phyloP scores from a whole-genome alignment of 805 yeast genomes.

The Maudiozyma bulderi region DNA sequence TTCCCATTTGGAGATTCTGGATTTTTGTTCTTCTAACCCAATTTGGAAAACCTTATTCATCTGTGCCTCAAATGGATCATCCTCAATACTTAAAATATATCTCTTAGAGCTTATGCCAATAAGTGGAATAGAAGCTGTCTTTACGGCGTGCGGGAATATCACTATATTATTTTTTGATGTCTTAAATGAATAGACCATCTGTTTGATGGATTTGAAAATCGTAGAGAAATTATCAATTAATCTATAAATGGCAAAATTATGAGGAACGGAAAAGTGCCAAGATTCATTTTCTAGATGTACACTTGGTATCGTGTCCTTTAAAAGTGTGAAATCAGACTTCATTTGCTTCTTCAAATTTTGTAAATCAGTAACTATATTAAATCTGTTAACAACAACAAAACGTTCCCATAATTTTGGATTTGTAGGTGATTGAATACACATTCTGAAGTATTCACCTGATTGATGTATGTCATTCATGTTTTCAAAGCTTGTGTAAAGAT shows the following conservation, averaged over 20 bases:
- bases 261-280: slow-evolving; percentile 54
- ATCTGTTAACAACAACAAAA: slow-evolving; percentile 34
- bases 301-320: slow-evolving; percentile 24
- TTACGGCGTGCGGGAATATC: slow-evolving; percentile 31
- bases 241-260: slow-evolving; percentile 62
- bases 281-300: slow-evolving; percentile 32
- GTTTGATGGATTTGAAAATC: slow-evolving; percentile 54
- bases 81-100: slow-evolving; percentile 61
- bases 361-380: slow-evolving; percentile 17
- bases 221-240: slow-evolving; percentile 74
- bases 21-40: slow-evolving; percentile 57
- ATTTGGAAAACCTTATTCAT: slow-evolving; percentile 54
- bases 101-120: slow-evolving; percentile 46
- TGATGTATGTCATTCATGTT: slow-evolving; percentile 17
- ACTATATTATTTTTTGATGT: slow-evolving; percentile 31
- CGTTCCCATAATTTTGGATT: slow-evolving; percentile 41
- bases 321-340: slow-evolving; percentile 5
- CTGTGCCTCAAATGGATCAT: slow-evolving; percentile 82
- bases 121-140: slow-evolving; percentile 44
- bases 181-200: slow-evolving; percentile 43
- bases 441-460: slow-evolving; percentile 30
- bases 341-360: slow-evolving; percentile 26
- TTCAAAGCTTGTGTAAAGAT: slow-evolving; percentile 14
- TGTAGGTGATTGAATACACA: slow-evolving; percentile 46
- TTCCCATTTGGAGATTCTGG: slow-evolving; percentile 42